These are phyloP conservation scores for Fusarium incarnatum DNA, from an alignment of 2,329 filamentous ascomycete genomes.

Conservation along the genomic window DNA sequence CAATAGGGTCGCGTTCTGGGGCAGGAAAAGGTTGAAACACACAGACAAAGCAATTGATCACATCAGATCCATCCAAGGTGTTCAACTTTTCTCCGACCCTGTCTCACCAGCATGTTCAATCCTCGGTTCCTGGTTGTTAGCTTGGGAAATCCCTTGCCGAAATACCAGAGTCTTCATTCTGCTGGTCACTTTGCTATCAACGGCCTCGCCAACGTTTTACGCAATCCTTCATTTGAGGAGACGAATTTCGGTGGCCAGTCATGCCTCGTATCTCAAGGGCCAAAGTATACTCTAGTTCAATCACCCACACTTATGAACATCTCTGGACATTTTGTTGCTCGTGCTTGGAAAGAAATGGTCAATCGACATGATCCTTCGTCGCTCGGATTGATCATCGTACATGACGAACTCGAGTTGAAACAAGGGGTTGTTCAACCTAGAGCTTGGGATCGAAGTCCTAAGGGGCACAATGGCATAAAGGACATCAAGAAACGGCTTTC, in stretches of 20 bases:
- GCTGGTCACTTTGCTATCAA: slow-evolving; percentile 85
- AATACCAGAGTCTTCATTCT: slow-evolving; percentile 84
- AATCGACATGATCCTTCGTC: slow-evolving; percentile 50
- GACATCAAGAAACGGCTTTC: slow-evolving; percentile 68
- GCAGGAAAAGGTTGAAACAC: background rate
- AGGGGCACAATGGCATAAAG: slow-evolving; percentile 81
- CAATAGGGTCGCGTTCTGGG: slow-evolving; percentile 21
- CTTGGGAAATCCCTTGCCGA: slow-evolving; percentile 84
- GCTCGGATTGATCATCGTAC: slow-evolving; percentile 77
- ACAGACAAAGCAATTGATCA: background rate
- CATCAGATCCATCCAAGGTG: background rate
- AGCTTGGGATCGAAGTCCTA: slow-evolving; percentile 71
- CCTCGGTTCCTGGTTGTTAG: slow-evolving; percentile 81
- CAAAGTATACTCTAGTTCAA: slow-evolving; percentile 76
- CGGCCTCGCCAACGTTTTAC: slow-evolving; percentile 61
- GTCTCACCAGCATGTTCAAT: slow-evolving; percentile 48
- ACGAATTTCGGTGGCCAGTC: slow-evolving; percentile 63
- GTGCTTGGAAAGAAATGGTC: slow-evolving; percentile 71
- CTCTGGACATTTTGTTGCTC: slow-evolving; percentile 76
- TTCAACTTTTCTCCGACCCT: background rate
- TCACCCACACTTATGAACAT: slow-evolving; percentile 86
- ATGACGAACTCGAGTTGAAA: slow-evolving; percentile 86
- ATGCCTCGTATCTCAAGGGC: slow-evolving; percentile 60
- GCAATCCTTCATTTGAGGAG: slow-evolving; percentile 62
- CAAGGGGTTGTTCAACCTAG: slow-evolving; percentile 75